phyloP scores from a whole-genome alignment of 2,329 filamentous ascomycete genomes.

The Clonostachys rhizophaga region DNA sequence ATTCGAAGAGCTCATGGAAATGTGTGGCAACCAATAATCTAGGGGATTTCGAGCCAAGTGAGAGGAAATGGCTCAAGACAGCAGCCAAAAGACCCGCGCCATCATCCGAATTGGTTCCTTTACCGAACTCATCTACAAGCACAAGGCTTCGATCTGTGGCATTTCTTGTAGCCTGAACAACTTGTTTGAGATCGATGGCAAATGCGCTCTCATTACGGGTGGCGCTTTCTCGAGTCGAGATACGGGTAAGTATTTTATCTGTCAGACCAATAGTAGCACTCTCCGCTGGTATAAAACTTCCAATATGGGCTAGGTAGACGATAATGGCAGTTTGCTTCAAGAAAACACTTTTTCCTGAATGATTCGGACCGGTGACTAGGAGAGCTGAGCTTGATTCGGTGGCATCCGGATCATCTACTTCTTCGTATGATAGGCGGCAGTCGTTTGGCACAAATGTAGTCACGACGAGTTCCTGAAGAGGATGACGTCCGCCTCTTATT shows the following conservation, averaged over 20 bases:
- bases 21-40: constrained; percentile 60
- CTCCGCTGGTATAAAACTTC: constrained; percentile 84
- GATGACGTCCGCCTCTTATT: constrained; percentile 77
- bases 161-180: constrained; percentile 69
- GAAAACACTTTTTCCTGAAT: constrained; percentile 94
- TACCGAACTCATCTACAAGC: constrained; percentile 88
- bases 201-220: constrained; percentile 58
- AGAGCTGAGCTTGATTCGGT: constrained; percentile 51
- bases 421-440: constrained; percentile 59
- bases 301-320: constrained; percentile 87
- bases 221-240: constrained; percentile 67
- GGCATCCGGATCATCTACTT: constrained; percentile 11
- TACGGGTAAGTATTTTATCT: constrained; percentile 85
- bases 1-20: constrained; percentile 69
- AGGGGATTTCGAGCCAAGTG: constrained; percentile 38
- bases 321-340: constrained; percentile 90
- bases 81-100: constrained; percentile 55
- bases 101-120: constrained; percentile 54
- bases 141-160: constrained; percentile 74
- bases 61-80: constrained; percentile 51
- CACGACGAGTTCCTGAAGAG: constrained; percentile 80
- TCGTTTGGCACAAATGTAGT: constrained; percentile 80
- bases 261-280: constrained; percentile 77
- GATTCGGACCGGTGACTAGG: constrained; percentile 88
- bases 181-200: constrained; percentile 80